These are phyloP conservation scores for Mrakia gelida DNA, from an alignment of 768 basidiomycete genomes.

Conservation along the genomic window DNA sequence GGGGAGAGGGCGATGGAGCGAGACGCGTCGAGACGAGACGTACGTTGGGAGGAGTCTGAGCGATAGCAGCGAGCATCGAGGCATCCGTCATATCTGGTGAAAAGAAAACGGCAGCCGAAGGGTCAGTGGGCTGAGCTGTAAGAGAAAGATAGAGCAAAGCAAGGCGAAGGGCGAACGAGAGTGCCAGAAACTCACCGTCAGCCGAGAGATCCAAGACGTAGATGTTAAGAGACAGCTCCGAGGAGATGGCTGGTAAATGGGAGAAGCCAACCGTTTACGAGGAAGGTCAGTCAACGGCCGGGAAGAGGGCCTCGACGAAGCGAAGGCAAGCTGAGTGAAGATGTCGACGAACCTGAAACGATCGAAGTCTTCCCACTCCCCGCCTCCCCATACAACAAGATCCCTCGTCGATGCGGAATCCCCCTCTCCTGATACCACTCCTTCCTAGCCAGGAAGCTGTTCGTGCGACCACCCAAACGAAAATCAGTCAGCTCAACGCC, in stretches of 20 bases:
- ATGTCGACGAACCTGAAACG: conserved; percentile 36
- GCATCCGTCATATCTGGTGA: not conserved
- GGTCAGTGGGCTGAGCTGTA: too few species aligned
- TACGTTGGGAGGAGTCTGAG: not conserved
- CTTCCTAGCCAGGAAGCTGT: conserved; percentile 58
- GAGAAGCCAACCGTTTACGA: too few species aligned
- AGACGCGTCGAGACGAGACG: too few species aligned
- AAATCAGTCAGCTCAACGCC: not conserved
- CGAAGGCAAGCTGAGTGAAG: not conserved
- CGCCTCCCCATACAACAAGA: conserved; percentile 65
- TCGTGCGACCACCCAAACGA: too few species aligned
- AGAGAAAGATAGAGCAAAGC: too few species aligned
- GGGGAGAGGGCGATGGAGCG: too few species aligned
- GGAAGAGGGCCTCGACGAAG: too few species aligned
- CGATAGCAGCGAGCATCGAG: not conserved
- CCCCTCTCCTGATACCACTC: conserved; percentile 67
- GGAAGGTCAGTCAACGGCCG: too few species aligned
- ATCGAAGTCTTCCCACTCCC: conserved; percentile 65
- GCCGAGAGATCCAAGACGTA: conserved; percentile 66
- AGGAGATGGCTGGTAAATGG: conserved; percentile 52
- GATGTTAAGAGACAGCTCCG: conserved; percentile 67
- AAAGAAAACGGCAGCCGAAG: too few species aligned
- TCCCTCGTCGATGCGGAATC: conserved; percentile 76
- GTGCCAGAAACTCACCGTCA: conserved; percentile 57
- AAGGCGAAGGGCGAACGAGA: too few species aligned